Conservation (phyloP, 2,329 filamentous ascomycete genomes). For the Trichoderma lentiforme region DNA sequence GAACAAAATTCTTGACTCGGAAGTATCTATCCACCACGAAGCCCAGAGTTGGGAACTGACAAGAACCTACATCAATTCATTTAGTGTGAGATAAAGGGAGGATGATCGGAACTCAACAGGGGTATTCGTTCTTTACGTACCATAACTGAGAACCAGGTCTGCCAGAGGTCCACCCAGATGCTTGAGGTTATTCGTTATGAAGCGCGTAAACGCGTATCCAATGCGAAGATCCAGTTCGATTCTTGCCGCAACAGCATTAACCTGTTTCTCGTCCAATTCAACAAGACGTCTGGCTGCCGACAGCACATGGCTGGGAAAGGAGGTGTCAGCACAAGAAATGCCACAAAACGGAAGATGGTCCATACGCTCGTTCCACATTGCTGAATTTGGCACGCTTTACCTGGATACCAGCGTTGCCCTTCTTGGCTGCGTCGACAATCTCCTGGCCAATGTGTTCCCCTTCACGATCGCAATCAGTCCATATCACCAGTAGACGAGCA, state of each 20-base stretch:
- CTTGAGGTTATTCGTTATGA: slow-evolving; percentile 77
- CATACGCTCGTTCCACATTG: slow-evolving; percentile 88
- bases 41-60: slow-evolving; percentile 93
- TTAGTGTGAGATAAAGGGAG: neutral
- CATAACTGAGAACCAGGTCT: slow-evolving; percentile 73
- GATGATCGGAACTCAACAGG: no score
- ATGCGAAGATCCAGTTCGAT: slow-evolving; percentile 93
- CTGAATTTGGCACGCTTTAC: slow-evolving; percentile 89
- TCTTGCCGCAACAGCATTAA: slow-evolving; percentile 80
- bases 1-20: slow-evolving; percentile 87
- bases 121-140: slow-evolving; percentile 40
- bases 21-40: slow-evolving; percentile 98
- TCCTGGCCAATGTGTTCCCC: slow-evolving; percentile 95
- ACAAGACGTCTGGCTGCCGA: slow-evolving; percentile 75
- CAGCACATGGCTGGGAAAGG: slow-evolving; percentile 69
- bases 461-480: slow-evolving; percentile 98
- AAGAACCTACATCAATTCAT: slow-evolving; percentile 60
- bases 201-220: slow-evolving; percentile 86
- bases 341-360: neutral
- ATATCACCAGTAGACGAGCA: slow-evolving; percentile 80
- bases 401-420: slow-evolving; percentile 69
- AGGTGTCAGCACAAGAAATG: neutral
- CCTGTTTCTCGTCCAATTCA: slow-evolving; percentile 78
- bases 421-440: slow-evolving; percentile 75
- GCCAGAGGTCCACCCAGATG: slow-evolving; percentile 64